Evolutionary conservation across 176 grass and related monocot species (phyloP).

Genomic region (Rhynchospora tenuis): DNA sequence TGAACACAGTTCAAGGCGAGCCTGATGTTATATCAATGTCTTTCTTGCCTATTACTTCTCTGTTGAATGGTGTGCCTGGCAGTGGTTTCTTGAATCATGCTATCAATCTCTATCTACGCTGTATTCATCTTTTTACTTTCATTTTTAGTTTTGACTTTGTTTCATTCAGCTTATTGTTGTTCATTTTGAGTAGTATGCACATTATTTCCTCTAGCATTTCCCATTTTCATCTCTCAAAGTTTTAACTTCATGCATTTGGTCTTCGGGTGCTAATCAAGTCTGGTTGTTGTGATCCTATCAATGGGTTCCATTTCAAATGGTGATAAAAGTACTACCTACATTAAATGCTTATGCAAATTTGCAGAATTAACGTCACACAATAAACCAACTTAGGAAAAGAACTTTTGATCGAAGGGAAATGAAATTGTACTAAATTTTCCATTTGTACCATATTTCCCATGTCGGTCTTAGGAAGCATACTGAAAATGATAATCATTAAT

Average conservation of each 20-base stretch:
- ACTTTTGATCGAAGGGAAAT: neutral
- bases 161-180: neutral
- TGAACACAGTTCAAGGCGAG: conserved; percentile 64
- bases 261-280: neutral
- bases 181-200: neutral
- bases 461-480: neutral
- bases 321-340: neutral
- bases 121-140: conserved; percentile 35
- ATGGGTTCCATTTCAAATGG: neutral
- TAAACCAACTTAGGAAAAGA: neutral
- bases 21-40: conserved; percentile 95
- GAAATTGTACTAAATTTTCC: neutral
- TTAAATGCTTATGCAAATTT: neutral
- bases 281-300: neutral
- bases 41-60: conserved; percentile 94
- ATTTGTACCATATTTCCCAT: neutral
- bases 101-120: conserved; percentile 88
- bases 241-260: neutral
- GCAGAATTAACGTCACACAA: neutral
- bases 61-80: conserved; percentile 93
- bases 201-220: neutral
- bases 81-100: conserved; percentile 96
- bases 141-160: neutral
- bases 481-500: neutral
- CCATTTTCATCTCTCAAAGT: neutral